A percentile compares a stretch with the other conserved stretches of the same genome.
These are phyloP conservation scores for Trypanosoma mega DNA, from an alignment of 208 protist species.

Conservation along the genomic window DNA sequence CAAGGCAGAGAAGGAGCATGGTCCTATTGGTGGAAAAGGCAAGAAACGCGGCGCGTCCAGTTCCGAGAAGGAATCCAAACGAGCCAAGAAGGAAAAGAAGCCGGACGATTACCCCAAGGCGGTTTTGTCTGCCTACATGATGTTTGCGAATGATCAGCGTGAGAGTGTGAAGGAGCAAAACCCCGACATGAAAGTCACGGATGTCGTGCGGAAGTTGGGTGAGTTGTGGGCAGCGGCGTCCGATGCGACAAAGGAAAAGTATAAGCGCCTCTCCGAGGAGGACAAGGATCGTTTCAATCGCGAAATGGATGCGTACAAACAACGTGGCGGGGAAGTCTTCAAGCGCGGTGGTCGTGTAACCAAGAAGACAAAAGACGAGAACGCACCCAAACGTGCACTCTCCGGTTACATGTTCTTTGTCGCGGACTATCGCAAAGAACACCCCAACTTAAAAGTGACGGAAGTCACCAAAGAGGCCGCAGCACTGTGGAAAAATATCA, in stretches of 20 bases:
- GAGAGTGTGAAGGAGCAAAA: slow-evolving; percentile 65
- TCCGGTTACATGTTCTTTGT: slow-evolving; percentile 83
- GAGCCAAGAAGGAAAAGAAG: slow-evolving; percentile 59
- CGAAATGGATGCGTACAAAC: slow-evolving; percentile 77
- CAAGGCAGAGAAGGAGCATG: slow-evolving; percentile 47
- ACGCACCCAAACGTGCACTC: slow-evolving; percentile 80
- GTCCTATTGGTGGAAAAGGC: slow-evolving; percentile 36
- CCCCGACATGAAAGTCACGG: slow-evolving; percentile 66
- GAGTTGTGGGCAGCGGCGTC: slow-evolving; percentile 57
- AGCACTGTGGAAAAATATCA: slow-evolving; percentile 63
- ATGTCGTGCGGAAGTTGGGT: slow-evolving; percentile 65
- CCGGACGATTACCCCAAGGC: slow-evolving; percentile 85
- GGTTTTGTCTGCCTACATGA: slow-evolving; percentile 65
- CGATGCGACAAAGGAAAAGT: slow-evolving; percentile 71
- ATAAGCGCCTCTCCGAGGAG: slow-evolving; percentile 66
- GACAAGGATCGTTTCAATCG: slow-evolving; percentile 78
- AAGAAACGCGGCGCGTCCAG: slow-evolving; percentile 32
- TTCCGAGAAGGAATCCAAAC: slow-evolving; percentile 38
- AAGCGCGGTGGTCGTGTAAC: slow-evolving; percentile 49
- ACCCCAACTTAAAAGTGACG: slow-evolving; percentile 49
- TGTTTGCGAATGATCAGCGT: slow-evolving; percentile 76
- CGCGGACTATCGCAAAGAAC: slow-evolving; percentile 62
- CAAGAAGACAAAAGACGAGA: slow-evolving; percentile 76
- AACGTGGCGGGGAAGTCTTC: slow-evolving; percentile 50
- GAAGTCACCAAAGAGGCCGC: slow-evolving; percentile 69